phyloP scores from a whole-genome alignment of 352 stramenopile species.

The Globisporangium radiosum region DNA sequence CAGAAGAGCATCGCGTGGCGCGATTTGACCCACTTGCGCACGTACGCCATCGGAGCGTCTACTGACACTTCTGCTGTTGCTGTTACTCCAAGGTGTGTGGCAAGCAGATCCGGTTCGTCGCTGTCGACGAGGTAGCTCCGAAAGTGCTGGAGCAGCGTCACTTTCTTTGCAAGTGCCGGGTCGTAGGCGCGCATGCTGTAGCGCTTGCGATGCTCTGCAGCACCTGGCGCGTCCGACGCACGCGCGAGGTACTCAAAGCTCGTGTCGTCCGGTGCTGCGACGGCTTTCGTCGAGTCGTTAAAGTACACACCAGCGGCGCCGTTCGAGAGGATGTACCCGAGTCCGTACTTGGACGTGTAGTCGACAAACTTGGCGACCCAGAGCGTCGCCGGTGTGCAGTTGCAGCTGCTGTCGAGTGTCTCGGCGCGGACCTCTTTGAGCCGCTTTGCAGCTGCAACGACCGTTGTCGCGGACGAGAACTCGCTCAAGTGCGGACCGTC shows the following conservation, averaged over 20 bases:
- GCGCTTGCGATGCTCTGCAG: slow-evolving; percentile 25
- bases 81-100: slow-evolving; percentile 27
- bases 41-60: slow-evolving; percentile 74
- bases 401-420: slow-evolving; percentile 21
- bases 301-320: slow-evolving; percentile 96
- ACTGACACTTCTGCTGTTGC: slow-evolving; percentile 23
- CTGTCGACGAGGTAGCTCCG: slow-evolving; percentile 94
- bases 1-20: slow-evolving; percentile 97
- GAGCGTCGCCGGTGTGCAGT: slow-evolving; percentile 43
- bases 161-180: slow-evolving; percentile 93
- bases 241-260: slow-evolving; percentile 96
- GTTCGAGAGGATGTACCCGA: slow-evolving; percentile 97
- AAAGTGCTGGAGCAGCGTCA: slow-evolving; percentile 97
- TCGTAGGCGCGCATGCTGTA: slow-evolving; percentile 73
- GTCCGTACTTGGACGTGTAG: slow-evolving; percentile 99
- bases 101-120: slow-evolving; percentile 36
- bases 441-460: slow-evolving; percentile 56
- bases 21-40: slow-evolving; percentile 99
- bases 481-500: slow-evolving; percentile 36
- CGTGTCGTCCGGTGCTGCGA: slow-evolving; percentile 83
- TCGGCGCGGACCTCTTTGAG: slow-evolving; percentile 57
- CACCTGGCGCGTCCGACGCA: slow-evolving; percentile 33
- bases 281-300: slow-evolving; percentile 98
- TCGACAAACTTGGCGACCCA: slow-evolving; percentile 98
- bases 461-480: slow-evolving; percentile 47